Conservation (phyloP, 108 stramenopile genomes). For the Aurantiochytrium sp. region DNA sequence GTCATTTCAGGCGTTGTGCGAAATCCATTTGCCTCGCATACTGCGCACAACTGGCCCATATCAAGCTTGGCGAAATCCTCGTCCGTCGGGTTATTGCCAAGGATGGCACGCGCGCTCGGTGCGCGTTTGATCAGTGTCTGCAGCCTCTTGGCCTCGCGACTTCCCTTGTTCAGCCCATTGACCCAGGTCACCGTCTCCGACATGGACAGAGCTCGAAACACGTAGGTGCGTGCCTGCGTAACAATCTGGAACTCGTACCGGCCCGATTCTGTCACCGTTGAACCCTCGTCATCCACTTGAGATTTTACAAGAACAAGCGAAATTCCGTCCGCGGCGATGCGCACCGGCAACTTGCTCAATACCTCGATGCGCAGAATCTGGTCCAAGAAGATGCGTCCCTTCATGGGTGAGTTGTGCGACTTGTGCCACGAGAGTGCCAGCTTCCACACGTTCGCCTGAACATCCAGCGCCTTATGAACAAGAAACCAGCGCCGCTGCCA, state of each 20-base stretch:
- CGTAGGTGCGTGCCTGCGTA: not conserved
- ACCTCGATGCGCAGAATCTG: not conserved
- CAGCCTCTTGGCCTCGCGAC: not conserved
- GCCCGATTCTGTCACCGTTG: not conserved
- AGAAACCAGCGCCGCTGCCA: conserved; percentile 4
- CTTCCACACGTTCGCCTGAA: not conserved
- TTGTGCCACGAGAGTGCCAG: conserved; percentile 11
- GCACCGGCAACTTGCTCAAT: not conserved
- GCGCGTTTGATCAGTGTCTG: not conserved
- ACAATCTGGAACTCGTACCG: not conserved
- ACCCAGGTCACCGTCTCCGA: conserved; percentile 4
- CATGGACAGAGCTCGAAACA: not conserved
- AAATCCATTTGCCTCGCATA: not conserved
- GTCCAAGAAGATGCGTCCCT: not conserved
- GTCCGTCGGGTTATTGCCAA: not conserved
- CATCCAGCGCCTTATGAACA: not conserved
- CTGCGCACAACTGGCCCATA: not conserved
- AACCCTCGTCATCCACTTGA: not conserved
- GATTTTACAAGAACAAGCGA: not conserved
- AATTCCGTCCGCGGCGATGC: not conserved
- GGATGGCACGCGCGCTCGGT: not conserved
- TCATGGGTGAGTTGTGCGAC: not conserved
- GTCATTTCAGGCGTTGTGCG: not conserved
- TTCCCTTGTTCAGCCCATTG: conserved; percentile 10
- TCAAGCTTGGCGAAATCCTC: not conserved